Percentiles rank a stretch among this genome's conserved stretches.
phyloP scores from a whole-genome alignment of 2,329 filamentous ascomycete species.

The Cryphonectria parasitica region DNA sequence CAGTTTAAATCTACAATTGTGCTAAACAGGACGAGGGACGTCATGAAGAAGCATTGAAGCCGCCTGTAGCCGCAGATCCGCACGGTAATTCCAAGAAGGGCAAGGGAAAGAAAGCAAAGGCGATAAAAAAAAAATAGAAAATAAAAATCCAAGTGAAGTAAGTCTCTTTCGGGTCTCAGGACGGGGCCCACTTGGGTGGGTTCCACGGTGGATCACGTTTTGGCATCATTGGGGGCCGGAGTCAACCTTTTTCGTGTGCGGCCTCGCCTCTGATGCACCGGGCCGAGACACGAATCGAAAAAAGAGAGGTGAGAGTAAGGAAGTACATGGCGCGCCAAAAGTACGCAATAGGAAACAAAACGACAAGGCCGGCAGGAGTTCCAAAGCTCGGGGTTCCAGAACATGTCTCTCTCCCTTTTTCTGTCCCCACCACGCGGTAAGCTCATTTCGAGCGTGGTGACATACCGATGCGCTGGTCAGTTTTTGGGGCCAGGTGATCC shows the following conservation, averaged over 20 bases:
- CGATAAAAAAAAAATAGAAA: too few relatives aligned
- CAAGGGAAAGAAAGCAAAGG: not conserved
- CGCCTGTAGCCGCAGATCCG: not conserved
- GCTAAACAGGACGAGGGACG: not conserved
- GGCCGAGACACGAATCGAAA: constrained; percentile 13
- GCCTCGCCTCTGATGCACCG: constrained; percentile 14
- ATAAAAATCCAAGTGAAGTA: not conserved
- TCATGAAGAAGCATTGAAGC: not conserved
- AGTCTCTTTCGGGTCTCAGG: not conserved
- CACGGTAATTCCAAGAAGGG: not conserved
- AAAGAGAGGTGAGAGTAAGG: not conserved
- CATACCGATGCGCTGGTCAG: not conserved
- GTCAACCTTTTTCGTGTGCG: not conserved
- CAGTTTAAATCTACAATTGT: not conserved
- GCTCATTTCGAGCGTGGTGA: constrained; percentile 20
- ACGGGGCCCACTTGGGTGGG: not conserved
- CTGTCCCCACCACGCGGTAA: not conserved
- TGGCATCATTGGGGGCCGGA: not conserved
- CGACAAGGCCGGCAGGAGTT: not conserved
- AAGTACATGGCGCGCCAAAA: not conserved
- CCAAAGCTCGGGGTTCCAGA: constrained; percentile 12
- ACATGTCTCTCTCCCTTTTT: not conserved
- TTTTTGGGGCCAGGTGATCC: constrained; percentile 1
- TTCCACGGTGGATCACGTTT: constrained; percentile 4
- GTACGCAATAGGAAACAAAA: not conserved